Conservation (phyloP, 2,329 filamentous ascomycete genomes). For the Talaromyces amestolkiae region DNA sequence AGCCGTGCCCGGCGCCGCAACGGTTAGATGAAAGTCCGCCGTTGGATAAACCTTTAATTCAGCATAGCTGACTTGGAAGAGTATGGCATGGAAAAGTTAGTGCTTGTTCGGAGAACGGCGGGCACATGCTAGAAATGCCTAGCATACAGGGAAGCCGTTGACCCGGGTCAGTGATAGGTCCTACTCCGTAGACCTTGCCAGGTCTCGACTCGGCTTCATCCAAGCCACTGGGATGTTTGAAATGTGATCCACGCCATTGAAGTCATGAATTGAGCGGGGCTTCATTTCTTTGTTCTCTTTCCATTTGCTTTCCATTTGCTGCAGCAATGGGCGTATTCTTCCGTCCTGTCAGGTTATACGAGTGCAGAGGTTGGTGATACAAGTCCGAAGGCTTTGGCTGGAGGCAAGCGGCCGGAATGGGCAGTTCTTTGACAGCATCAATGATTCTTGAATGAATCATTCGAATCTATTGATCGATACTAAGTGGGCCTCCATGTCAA, state of each 20-base stretch:
- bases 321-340: not conserved
- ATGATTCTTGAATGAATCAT: not conserved
- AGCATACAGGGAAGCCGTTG: not conserved
- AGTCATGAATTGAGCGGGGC: not conserved
- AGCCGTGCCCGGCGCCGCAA: conserved; percentile 14
- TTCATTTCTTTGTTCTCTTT: not conserved
- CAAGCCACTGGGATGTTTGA: conserved; percentile 15
- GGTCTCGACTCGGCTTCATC: conserved; percentile 17
- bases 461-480: not conserved
- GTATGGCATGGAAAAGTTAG: not conserved
- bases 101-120: conserved; percentile 12
- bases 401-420: not conserved
- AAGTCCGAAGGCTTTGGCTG: not conserved
- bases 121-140: not conserved
- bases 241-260: not conserved
- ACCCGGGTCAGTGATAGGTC: not conserved
- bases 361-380: not conserved
- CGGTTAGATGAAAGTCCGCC: conserved; percentile 10
- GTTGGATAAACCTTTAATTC: conserved; percentile 15
- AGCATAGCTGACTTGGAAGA: not conserved
- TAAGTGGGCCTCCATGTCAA: not conserved
- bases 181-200: not conserved
- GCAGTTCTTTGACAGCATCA: not conserved
- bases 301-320: not conserved
- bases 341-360: not conserved